These are phyloP conservation scores for Boletus huronensis DNA, from an alignment of 768 basidiomycete genomes.

Conservation along the genomic window DNA sequence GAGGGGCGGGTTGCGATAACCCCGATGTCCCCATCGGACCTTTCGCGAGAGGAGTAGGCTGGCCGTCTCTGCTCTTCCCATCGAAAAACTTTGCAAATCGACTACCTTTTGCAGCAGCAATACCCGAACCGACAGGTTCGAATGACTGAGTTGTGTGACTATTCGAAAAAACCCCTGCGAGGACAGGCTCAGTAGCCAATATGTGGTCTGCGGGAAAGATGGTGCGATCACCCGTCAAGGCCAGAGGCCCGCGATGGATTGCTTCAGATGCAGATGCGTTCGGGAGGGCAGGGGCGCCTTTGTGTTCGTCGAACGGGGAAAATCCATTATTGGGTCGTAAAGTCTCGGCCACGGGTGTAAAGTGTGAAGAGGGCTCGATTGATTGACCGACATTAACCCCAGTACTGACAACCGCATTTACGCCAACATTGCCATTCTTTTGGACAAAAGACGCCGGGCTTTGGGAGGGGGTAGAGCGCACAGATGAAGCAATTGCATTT, in stretches of 20 bases:
- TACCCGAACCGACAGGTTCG: slow-evolving; percentile 38
- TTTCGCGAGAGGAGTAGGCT: slow-evolving; percentile 33
- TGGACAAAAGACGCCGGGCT: slow-evolving; percentile 22
- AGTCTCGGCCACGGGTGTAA: slow-evolving; percentile 8
- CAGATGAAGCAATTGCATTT: slow-evolving; percentile 13
- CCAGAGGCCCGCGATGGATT: slow-evolving; percentile 17
- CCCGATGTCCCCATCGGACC: slow-evolving; percentile 37
- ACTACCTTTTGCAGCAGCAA: slow-evolving; percentile 65
- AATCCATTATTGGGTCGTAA: slow-evolving; percentile 36
- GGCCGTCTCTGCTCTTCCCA: slow-evolving; percentile 53
- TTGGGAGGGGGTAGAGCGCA: slow-evolving; percentile 22
- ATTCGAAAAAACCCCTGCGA: slow-evolving; percentile 16
- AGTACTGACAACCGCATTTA: slow-evolving; percentile 8
- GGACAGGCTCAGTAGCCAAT: slow-evolving; percentile 12
- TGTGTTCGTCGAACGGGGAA: slow-evolving; percentile 54
- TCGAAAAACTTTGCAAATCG: slow-evolving; percentile 89
- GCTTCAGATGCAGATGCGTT: slow-evolving; percentile 17
- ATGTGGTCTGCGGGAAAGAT: slow-evolving; percentile 24
- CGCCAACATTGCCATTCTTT: slow-evolving; percentile 18
- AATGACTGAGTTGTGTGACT: slow-evolving; percentile 17
- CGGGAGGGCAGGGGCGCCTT: slow-evolving; percentile 7
- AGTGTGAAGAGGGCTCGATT: slow-evolving; percentile 17
- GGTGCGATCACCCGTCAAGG: slow-evolving; percentile 20
- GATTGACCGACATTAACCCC: slow-evolving; percentile 11
- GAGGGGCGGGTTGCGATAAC: slow-evolving; percentile 46